Evolutionary conservation across 2,329 filamentous ascomycete genomes (phyloP), one percentile per base, ranked within the genome.

Genomic region (Monosporascus sp.): DNA sequence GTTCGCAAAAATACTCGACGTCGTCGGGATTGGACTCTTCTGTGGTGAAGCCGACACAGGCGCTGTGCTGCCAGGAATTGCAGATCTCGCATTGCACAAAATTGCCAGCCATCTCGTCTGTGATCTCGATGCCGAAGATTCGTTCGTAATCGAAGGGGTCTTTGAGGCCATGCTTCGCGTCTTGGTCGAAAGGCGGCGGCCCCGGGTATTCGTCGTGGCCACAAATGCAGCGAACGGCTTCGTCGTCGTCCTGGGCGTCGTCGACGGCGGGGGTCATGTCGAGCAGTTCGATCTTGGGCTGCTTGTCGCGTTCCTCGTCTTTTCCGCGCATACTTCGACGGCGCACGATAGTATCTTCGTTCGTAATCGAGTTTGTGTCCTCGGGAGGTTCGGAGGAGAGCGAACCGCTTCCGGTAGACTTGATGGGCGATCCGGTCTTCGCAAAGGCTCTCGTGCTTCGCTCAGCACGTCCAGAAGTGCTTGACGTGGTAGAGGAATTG

Each of bases 21-120:
- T 68, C 92, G 51, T 97, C 93, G 9, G 94, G 94, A 60, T 90
- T 93, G 69, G 88, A 87, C 62, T 89, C 87, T 72, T 96, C 93
- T 62, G 94, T 94, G 76, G 96, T 91, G 66, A 99, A 96, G 56
- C 94, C 93, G 55, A 99, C 93, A 68, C 94, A 99, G 56, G 92
- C 93, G 65, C 94, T 94, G 70, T 99, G 94, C 71, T 99, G 94
- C 94, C 93, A 99, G 58, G 97, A 94, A 70, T 96, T 95, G 78
- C 94, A 99, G 59, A 89, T 80, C 73, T 97, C 94, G 80, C 94
- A 99, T 76, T 97, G 93, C 61, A 99, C 92, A 73, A 97, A 99
- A 72, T 97, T 88, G 50, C 92, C 93, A 45, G 93, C 94, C 60
- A 93, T 81, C 60, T 97, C 93, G 65, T 96, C 91, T 35, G 86